Percentiles rank a stretch among this genome's conserved stretches.
Evolutionary conservation across 345 rosid species (phyloP).

Genomic region (Acer campestre): DNA sequence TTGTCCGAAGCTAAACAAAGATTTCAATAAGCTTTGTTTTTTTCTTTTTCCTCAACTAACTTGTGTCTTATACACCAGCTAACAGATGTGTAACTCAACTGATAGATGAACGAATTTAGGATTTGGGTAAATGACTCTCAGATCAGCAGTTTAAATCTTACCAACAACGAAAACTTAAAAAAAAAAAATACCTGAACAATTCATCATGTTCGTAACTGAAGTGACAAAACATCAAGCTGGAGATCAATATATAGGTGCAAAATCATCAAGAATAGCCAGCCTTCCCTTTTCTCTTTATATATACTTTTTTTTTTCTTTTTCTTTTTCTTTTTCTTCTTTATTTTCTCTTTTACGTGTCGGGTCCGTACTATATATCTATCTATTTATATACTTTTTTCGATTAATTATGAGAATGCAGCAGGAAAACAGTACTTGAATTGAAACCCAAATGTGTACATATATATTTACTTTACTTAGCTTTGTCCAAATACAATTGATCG

Average conservation of each 20-base stretch:
- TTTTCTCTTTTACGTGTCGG: slow-evolving; percentile 1
- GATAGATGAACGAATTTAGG: no score
- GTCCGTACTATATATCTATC: not conserved
- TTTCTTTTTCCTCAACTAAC: not conserved
- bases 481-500: not conserved
- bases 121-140: no score
- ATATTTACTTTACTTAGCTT: not conserved
- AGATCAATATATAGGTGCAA: not conserved
- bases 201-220: not conserved
- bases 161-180: no score
- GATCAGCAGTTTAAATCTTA: no score
- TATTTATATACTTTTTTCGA: not conserved
- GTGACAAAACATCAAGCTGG: not conserved
- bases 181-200: not conserved
- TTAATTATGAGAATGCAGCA: not conserved
- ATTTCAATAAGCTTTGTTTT: slow-evolving; percentile 9
- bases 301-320: not conserved
- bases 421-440: not conserved
- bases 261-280: no score
- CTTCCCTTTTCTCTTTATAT: not conserved
- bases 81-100: no score
- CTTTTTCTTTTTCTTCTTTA: not conserved
- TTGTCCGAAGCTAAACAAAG: not conserved
- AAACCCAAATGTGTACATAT: not conserved
- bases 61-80: not conserved